Evolutionary conservation across 2,329 filamentous ascomycete species (phyloP).

Genomic region (Aspergillus novoparasiticus): DNA sequence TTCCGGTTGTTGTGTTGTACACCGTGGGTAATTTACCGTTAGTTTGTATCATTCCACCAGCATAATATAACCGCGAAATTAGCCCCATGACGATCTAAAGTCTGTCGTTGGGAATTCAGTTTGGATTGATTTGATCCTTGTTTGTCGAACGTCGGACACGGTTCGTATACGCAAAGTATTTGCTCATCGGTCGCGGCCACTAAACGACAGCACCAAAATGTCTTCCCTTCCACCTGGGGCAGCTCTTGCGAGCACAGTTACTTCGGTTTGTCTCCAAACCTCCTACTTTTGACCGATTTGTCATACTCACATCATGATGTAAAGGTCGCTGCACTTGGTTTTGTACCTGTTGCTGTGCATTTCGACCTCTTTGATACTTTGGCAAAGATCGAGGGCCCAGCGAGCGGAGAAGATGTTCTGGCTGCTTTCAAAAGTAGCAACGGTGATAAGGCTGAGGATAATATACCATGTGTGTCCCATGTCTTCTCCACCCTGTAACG

Average conservation of each 20-base stretch:
- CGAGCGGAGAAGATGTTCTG: slow-evolving; percentile 31
- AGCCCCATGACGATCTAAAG: no score
- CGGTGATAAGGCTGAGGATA: slow-evolving; percentile 7
- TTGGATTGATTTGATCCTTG: no score
- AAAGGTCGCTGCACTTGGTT: slow-evolving; percentile 39
- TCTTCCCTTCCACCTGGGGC: neutral
- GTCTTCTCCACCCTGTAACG: neutral
- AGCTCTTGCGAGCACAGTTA: neutral
- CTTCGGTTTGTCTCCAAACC: neutral
- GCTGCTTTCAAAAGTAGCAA: slow-evolving; percentile 22
- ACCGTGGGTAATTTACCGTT: neutral
- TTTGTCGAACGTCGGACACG: no score
- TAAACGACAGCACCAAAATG: neutral
- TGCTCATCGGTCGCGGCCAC: neutral
- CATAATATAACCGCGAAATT: neutral
- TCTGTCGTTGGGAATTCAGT: no score
- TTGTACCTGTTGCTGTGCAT: slow-evolving; percentile 40
- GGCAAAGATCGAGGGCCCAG: slow-evolving; percentile 26
- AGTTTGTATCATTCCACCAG: neutral
- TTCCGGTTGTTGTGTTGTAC: neutral
- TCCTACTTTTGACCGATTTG: no score
- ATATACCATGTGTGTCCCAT: neutral
- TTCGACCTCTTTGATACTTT: slow-evolving; percentile 38
- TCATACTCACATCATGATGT: neutral
- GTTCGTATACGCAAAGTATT: neutral